Conservation (phyloP, 805 yeast genomes). For the Nakazawaea ishiwadae region DNA sequence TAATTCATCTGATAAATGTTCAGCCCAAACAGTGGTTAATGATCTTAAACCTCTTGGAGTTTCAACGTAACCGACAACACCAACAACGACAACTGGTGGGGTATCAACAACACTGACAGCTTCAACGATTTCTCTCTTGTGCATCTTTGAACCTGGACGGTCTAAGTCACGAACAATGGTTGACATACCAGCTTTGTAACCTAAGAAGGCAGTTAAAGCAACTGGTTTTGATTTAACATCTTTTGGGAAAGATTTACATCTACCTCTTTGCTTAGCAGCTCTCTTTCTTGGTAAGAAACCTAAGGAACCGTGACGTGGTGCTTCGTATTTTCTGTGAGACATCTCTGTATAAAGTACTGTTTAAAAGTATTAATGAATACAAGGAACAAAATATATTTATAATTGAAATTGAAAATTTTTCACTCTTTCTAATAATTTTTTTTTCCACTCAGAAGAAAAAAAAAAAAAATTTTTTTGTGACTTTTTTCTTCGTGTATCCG, state of each 20-base stretch:
- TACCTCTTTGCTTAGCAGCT: conserved; percentile 97
- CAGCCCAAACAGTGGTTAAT: conserved; percentile 99
- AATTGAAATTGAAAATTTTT: conserved; percentile 5
- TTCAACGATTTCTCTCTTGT: conserved; percentile 99
- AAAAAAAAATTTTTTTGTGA: neutral
- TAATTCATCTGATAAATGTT: conserved; percentile 98
- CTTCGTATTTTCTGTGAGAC: conserved; percentile 99
- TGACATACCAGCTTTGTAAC: conserved; percentile 99
- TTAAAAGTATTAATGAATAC: conserved; percentile 7
- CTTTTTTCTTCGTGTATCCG: too few relatives aligned
- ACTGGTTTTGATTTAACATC: conserved; percentile 97
- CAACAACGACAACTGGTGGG: conserved; percentile 98
- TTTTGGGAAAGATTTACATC: conserved; percentile 99
- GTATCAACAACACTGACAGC: conserved; percentile 99
- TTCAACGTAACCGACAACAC: conserved; percentile 99
- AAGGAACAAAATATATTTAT: neutral
- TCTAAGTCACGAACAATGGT: conserved; percentile 99
- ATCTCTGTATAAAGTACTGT: conserved; percentile 33
- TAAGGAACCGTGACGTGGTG: conserved; percentile 99
- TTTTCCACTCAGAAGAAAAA: neutral
- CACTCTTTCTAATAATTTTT: neutral
- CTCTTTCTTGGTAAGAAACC: conserved; percentile 99
- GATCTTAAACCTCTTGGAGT: conserved; percentile 99
- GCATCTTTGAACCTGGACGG: conserved; percentile 99
- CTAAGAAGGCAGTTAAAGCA: conserved; percentile 98